Conservation (phyloP, 805 yeast genomes). For the Kurtzmaniella cleridarum region DNA sequence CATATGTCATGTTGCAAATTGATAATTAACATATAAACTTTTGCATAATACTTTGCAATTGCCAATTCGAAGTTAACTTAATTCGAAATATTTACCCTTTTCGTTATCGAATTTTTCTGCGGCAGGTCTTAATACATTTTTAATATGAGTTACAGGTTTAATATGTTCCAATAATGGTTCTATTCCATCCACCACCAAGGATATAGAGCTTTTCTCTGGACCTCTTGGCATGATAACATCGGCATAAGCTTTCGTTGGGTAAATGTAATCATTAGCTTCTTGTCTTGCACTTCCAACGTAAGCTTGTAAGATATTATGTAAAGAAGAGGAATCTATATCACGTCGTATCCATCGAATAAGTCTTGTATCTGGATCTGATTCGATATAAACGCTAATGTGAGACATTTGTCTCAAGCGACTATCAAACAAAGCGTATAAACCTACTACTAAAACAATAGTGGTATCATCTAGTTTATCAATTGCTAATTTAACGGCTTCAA, state of each 20-base stretch:
- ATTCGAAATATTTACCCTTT: slow-evolving; percentile 41
- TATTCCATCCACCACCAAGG: slow-evolving; percentile 61
- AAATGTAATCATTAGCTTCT: slow-evolving; percentile 62
- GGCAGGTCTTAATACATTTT: slow-evolving; percentile 24
- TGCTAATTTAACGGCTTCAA: slow-evolving; percentile 18
- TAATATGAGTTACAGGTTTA: slow-evolving; percentile 9
- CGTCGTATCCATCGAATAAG: slow-evolving; percentile 70
- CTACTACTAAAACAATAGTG: slow-evolving; percentile 23
- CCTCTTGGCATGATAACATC: slow-evolving; percentile 75
- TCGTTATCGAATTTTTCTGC: slow-evolving; percentile 32
- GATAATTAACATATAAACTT: too few species aligned
- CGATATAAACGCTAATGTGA: slow-evolving; percentile 66
- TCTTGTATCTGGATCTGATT: slow-evolving; percentile 80
- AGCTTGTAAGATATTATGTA: slow-evolving; percentile 34
- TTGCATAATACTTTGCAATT: too few species aligned
- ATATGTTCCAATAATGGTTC: slow-evolving; percentile 25
- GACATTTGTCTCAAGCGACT: slow-evolving; percentile 49
- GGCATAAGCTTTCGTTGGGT: slow-evolving; percentile 65
- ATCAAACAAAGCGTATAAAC: slow-evolving; percentile 76
- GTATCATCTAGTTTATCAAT: slow-evolving; percentile 5
- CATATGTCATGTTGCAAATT: too few species aligned
- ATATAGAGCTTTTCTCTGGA: slow-evolving; percentile 52
- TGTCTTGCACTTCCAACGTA: slow-evolving; percentile 56
- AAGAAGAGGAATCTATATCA: slow-evolving; percentile 23
- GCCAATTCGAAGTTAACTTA: too few species aligned